These are phyloP conservation scores for Pleurotus ostreatus DNA, from an alignment of 768 basidiomycete genomes.

Conservation along the genomic window DNA sequence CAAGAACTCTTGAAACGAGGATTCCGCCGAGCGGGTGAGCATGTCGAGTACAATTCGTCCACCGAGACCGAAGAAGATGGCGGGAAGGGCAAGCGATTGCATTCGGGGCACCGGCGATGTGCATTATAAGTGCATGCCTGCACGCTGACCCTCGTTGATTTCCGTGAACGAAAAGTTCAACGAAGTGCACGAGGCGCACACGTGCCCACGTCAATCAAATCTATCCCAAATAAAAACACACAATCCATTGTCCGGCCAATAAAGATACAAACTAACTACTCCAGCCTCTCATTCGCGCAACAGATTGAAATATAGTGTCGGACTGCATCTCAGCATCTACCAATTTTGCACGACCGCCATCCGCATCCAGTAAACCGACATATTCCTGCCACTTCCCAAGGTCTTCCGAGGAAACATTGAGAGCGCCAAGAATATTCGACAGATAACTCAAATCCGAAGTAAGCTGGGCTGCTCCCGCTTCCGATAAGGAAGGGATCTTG, in stretches of 20 bases:
- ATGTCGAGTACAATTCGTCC: conserved; percentile 67
- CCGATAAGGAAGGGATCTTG: conserved; percentile 56
- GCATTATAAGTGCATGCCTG: conserved; percentile 10
- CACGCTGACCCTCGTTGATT: conserved; percentile 2
- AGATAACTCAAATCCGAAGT: conserved; percentile 86
- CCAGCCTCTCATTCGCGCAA: conserved; percentile 37
- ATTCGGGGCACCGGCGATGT: conserved; percentile 23
- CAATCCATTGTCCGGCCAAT: background rate
- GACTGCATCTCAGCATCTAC: conserved; percentile 18
- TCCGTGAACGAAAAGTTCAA: too few relatives aligned
- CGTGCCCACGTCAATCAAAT: too few relatives aligned
- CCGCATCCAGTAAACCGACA: conserved; percentile 57
- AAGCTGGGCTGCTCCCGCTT: conserved; percentile 76
- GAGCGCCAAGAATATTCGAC: conserved; percentile 82
- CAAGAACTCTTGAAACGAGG: conserved; percentile 54
- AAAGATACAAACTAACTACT: background rate
- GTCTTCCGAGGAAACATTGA: conserved; percentile 83
- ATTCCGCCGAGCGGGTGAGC: conserved; percentile 40
- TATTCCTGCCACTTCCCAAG: conserved; percentile 78
- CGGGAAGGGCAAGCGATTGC: conserved; percentile 50
- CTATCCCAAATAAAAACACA: background rate
- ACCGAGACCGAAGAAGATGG: conserved; percentile 71
- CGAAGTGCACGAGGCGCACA: too few relatives aligned
- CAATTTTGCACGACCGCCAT: conserved; percentile 28
- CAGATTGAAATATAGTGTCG: conserved; percentile 30